A percentile compares a stretch with the other conserved stretches of the same genome.
These are phyloP conservation scores for Lecanicillium sp. DNA, from an alignment of 2,329 filamentous ascomycete species.

Conservation along the genomic window DNA sequence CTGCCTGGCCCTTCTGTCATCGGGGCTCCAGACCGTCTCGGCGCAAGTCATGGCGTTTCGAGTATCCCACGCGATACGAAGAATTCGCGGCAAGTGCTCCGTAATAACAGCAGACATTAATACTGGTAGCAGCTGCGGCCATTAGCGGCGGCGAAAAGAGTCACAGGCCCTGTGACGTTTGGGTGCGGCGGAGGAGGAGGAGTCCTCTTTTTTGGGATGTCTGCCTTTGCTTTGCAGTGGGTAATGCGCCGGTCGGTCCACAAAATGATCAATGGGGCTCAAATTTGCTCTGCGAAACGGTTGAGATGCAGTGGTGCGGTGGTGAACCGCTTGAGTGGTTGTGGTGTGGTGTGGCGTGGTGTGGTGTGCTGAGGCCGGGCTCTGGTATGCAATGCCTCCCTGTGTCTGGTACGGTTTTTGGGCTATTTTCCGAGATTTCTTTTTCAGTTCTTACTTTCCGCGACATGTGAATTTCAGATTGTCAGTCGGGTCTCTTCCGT, in stretches of 20 bases:
- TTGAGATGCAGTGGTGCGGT: too few relatives aligned
- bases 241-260: slow-evolving; percentile 4
- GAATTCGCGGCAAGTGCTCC: background rate
- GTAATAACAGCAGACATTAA: background rate
- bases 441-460: too few relatives aligned
- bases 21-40: too few relatives aligned
- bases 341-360: too few relatives aligned
- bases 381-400: background rate
- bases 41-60: slow-evolving; percentile 7
- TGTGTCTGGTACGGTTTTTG: background rate
- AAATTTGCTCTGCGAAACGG: slow-evolving; percentile 3
- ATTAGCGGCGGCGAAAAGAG: background rate
- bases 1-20: too few relatives aligned
- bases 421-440: background rate
- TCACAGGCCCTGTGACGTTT: slow-evolving; percentile 10
- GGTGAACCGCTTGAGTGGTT: too few relatives aligned
- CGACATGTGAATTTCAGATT: too few relatives aligned
- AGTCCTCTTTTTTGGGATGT: slow-evolving; percentile 7
- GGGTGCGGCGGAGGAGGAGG: background rate
- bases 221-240: background rate
- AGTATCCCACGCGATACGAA: background rate
- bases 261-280: slow-evolving; percentile 7
- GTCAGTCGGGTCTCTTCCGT: too few relatives aligned
- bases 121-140: background rate
- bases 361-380: too few relatives aligned